These are phyloP conservation scores for Malus hybrid DNA, from an alignment of 331 rosid species.

Conservation along the genomic window DNA sequence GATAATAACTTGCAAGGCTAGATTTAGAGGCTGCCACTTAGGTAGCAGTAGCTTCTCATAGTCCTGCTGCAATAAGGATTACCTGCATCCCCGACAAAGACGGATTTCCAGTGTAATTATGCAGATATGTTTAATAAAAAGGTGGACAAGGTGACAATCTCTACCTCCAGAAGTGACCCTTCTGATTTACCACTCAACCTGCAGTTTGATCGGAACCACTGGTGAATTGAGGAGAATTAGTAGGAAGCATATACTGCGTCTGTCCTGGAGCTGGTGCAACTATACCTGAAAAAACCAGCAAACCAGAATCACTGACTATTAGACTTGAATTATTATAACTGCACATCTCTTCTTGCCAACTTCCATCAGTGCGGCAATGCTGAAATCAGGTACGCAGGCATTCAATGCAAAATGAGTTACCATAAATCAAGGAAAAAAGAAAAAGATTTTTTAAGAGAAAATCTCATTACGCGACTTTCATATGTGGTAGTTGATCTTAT, in stretches of 20 bases:
- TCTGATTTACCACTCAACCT: conserved; percentile 5
- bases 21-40: conserved; percentile 21
- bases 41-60: conserved; percentile 20
- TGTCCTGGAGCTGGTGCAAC: conserved; percentile 14
- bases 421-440: neutral
- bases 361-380: too few relatives aligned
- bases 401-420: neutral
- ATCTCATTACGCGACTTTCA: neutral
- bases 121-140: neutral
- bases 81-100: conserved; percentile 6
- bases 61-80: conserved; percentile 24
- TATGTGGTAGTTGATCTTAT: too few relatives aligned
- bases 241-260: conserved; percentile 4
- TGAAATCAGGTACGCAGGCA: too few relatives aligned
- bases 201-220: conserved; percentile 24
- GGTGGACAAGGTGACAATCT: neutral
- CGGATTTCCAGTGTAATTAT: neutral
- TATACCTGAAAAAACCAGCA: conserved; percentile 4
- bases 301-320: neutral
- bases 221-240: conserved; percentile 15
- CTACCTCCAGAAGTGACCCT: conserved; percentile 12
- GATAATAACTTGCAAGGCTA: conserved; percentile 22
- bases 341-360: too few relatives aligned
- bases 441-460: neutral
- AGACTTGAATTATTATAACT: neutral